Percentiles rank a stretch among this genome's conserved stretches.
Conservation (phyloP, 2,329 filamentous ascomycete species). For the Sodiomyces alkalinus region DNA sequence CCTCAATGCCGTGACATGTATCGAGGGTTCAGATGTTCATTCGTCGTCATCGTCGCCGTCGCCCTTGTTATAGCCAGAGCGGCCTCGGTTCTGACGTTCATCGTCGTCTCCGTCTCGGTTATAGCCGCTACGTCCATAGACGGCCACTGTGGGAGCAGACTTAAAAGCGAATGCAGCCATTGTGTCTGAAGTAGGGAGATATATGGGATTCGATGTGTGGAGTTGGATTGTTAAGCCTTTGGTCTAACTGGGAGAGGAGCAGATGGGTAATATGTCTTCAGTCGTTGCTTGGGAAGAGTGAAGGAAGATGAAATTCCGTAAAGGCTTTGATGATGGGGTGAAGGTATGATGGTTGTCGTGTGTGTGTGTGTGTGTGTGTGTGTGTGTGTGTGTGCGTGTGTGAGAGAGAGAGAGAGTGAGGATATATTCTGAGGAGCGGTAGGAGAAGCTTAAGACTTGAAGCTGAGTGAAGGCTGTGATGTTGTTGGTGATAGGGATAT, state of each 20-base stretch:
- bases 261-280: neutral
- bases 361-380: too few relatives aligned
- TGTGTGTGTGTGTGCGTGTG: too few relatives aligned
- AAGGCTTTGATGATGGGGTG: neutral
- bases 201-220: too few relatives aligned
- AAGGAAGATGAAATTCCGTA: neutral
- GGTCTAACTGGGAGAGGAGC: neutral
- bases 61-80: slow-evolving; percentile 24
- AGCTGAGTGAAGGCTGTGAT: too few relatives aligned
- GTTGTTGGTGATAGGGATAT: too few relatives aligned
- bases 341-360: too few relatives aligned
- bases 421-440: too few relatives aligned
- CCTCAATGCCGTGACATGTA: too few relatives aligned
- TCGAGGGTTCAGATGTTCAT: too few relatives aligned
- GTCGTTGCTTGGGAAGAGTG: neutral
- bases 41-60: slow-evolving; percentile 19
- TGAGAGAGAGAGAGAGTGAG: too few relatives aligned
- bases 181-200: slow-evolving; percentile 10
- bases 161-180: slow-evolving; percentile 21
- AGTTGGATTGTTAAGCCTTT: too few relatives aligned
- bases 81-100: slow-evolving; percentile 17
- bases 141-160: slow-evolving; percentile 17
- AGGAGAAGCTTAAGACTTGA: too few relatives aligned
- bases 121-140: slow-evolving; percentile 27
- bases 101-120: slow-evolving; percentile 21